Evolutionary conservation across 106 monocot species (phyloP), one percentile per base, ranked within the genome.

Genomic region (Platanthera guangdongensis): DNA sequence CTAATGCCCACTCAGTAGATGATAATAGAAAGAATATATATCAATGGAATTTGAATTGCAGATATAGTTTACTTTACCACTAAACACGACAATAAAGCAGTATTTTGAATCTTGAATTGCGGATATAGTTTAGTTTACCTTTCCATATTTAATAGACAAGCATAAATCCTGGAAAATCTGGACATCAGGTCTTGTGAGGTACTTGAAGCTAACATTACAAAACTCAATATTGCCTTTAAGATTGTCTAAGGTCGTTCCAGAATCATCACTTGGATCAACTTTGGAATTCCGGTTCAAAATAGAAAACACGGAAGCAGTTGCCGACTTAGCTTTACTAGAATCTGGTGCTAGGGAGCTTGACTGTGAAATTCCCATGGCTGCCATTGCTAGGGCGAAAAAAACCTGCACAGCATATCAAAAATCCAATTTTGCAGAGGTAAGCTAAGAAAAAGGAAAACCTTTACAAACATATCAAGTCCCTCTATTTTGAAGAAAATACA

Each of bases 261-360:
- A 76, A 65, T 82, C 79, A 57, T 75, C 48, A 9, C 68, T 62
- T 3, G 85, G 64, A 60, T 85, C 79, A 13, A 85, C 82, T 46
- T 79, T 76, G n/a, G 82, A 85, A 51, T 79, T 79, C 0, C 78
- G 67, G 47, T 85, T 82, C 7, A 85, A 13, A 19, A 82, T 39
- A n/a, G 67, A 75, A 76, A 85, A 81, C 69, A 85, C 60, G n/a
- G 85, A 85, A 53, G 82, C 65, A 4, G 81, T 51, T 6, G 82
- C 74, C 10, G 78, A 47, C 9, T 72, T 74, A 6, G 82, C 85
- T 51, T 85, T 85, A 52, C 78, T 65, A 12, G 85, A 82, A 73
- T 85, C 82, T 63, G 81, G 74, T 22, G 69, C 85, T 8, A 79
- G 5, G 28, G 78, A 72, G 10, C 85, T 85, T 64, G 85, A 57